Evolutionary conservation across 2,329 filamentous ascomycete genomes (phyloP), one percentile per base, ranked within the genome.

Genomic region (Byssochlamys sp.): DNA sequence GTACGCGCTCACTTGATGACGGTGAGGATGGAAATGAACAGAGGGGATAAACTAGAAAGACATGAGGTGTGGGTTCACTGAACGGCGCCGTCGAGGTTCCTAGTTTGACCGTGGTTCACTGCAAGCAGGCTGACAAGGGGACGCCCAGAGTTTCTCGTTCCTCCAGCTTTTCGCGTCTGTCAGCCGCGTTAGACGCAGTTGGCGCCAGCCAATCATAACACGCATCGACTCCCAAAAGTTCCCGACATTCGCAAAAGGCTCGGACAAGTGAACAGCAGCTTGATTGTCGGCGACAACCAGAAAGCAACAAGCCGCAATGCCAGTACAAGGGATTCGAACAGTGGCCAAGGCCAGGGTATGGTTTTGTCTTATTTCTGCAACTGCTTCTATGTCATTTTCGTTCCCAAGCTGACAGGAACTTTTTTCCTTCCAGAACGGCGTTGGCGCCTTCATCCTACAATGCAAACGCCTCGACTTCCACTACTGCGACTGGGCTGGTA

Each of bases 401-500:
- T 51, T 27, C 2, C 6, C 9, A 49, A 54, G 55, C 55, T 63
- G 53, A 61, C 29, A 56, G 63, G 63, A 45, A 61, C 53, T 25
- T 25, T 6, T 28, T 52, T 24, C 24, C 9, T 57, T 56, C 4
- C 68, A 97, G 91, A 97, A 99, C 79, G 94, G 94, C 81, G 82
- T 97, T 65, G 92, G 92, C 69, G 89, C 91, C 72, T 97, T 97
- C 80, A 90, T 99, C 75, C 84, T 96, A 58, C 92, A 96, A 80
- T 99, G 94, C 85, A 95, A 90, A 81, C 89, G 87, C 71, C 80
- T 99, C 73, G 90, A 96, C 74, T 90, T 99, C 71, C 89, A 95
- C 78, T 99, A 96, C 80, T 97, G 94, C 80, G 91, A 97, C 81
- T 91, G 88, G 84, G 90, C 89, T 58, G 94, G 91, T 62, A 95